Conservation (phyloP, 371 early-diverging fungal genomes). For the Mortierella sp. region DNA sequence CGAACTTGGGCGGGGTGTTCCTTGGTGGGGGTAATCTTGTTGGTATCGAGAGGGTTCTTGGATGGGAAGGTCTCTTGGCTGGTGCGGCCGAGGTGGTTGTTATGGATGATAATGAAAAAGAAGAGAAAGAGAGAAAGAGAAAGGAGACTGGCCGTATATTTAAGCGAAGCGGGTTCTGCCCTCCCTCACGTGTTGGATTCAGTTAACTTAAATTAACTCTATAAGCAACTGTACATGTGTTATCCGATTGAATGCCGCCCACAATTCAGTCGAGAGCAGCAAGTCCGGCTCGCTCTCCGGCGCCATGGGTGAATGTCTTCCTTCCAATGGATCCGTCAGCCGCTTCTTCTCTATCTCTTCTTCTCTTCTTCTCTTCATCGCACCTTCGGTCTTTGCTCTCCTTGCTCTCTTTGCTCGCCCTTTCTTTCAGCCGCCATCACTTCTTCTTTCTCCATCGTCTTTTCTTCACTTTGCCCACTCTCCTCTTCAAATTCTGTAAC, state of each 20-base stretch:
- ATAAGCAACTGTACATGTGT: too few relatives aligned
- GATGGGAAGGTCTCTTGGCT: not conserved
- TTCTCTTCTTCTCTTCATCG: too few relatives aligned
- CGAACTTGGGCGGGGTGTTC: too few relatives aligned
- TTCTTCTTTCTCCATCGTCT: not conserved
- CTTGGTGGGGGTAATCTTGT: not conserved
- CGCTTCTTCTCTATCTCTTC: not conserved
- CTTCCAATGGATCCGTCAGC: too few relatives aligned
- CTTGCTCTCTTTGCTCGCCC: not conserved
- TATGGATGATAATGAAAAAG: not conserved
- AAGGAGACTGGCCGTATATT: not conserved
- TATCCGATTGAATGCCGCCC: too few relatives aligned
- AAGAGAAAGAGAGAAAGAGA: constrained; percentile 1
- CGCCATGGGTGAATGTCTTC: too few relatives aligned
- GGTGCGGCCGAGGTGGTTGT: not conserved
- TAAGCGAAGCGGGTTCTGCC: too few relatives aligned
- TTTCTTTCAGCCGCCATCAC: not conserved
- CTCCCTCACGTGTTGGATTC: too few relatives aligned
- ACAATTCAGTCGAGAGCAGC: too few relatives aligned
- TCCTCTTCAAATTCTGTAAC: not conserved
- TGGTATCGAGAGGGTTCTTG: not conserved
- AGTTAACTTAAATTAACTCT: too few relatives aligned
- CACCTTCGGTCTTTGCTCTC: not conserved
- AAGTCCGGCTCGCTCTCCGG: too few relatives aligned
- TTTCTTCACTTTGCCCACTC: not conserved